A percentile compares a stretch with the other conserved stretches of the same genome.
phyloP scores from a whole-genome alignment of 352 stramenopile genomes.

The Globisporangium paddicum region DNA sequence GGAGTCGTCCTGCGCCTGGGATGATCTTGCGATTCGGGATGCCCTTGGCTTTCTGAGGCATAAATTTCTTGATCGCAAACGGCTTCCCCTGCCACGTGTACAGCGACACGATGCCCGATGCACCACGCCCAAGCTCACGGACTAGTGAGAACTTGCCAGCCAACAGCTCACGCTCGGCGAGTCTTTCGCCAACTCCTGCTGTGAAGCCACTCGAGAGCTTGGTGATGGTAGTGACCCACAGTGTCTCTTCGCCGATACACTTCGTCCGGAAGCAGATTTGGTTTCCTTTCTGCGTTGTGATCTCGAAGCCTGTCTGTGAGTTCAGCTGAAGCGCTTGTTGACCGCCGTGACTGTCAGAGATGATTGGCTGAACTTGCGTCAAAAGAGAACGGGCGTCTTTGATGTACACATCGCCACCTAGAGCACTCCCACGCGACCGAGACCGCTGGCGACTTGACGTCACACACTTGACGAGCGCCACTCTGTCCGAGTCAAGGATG shows the following conservation, averaged over 20 bases:
- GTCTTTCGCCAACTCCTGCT: conserved; percentile 33
- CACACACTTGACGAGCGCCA: conserved; percentile 48
- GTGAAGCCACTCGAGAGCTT: conserved; percentile 46
- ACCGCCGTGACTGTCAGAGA: not conserved
- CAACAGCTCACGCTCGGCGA: conserved; percentile 52
- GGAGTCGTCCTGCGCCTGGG: not conserved
- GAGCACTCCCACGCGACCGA: conserved; percentile 22
- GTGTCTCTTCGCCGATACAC: conserved; percentile 30
- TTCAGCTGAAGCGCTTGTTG: not conserved
- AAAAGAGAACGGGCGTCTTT: conserved; percentile 21
- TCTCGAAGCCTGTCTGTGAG: conserved; percentile 17
- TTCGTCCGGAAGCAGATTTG: conserved; percentile 41
- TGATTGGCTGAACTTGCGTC: not conserved
- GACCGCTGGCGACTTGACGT: conserved; percentile 23
- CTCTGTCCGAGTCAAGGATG: conserved; percentile 36
- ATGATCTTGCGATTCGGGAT: conserved; percentile 47
- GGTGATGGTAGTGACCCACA: conserved; percentile 40
- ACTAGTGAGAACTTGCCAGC: conserved; percentile 65
- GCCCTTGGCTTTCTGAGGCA: conserved; percentile 46
- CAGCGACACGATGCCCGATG: conserved; percentile 63
- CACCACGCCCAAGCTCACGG: conserved; percentile 64
- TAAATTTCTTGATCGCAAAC: conserved; percentile 68
- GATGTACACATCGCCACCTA: conserved; percentile 33
- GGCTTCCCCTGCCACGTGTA: conserved; percentile 67
- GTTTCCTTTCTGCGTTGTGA: conserved; percentile 24